Evolutionary conservation across 306 rosid genomes (phyloP).

Genomic region (Cucurbita moschata): DNA sequence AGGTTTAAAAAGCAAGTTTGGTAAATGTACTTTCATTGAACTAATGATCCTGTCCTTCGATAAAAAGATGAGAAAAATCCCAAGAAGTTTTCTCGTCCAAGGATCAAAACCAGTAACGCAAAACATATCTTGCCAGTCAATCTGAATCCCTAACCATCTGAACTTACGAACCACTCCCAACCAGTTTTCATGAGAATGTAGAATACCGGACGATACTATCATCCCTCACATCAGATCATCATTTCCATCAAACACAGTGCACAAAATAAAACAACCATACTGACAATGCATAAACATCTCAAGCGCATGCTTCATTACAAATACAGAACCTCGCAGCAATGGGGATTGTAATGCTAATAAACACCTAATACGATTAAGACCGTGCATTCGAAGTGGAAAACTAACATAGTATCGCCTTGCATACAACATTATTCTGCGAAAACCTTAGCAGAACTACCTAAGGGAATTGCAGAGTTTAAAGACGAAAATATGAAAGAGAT

Average conservation of each 20-base stretch:
- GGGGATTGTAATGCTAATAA: background rate
- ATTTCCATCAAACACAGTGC: background rate
- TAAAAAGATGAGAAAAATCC: background rate
- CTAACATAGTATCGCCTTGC: background rate
- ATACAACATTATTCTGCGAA: background rate
- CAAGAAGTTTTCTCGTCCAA: background rate
- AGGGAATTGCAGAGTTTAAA: background rate
- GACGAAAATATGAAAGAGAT: background rate
- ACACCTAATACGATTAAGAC: background rate
- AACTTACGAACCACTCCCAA: background rate
- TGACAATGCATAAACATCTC: background rate
- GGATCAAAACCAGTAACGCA: background rate
- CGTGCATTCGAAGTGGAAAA: background rate
- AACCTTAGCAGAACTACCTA: background rate
- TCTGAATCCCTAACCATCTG: background rate
- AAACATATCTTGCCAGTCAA: background rate
- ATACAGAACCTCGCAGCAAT: background rate
- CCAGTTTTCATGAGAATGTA: background rate
- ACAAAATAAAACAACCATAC: background rate
- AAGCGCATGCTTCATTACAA: background rate
- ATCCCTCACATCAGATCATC: background rate
- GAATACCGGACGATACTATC: background rate
- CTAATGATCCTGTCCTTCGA: background rate
- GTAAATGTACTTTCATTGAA: background rate
- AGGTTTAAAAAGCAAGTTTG: background rate